Evolutionary conservation across 257 asterid species (phyloP), one percentile per base, ranked within the genome.

Genomic region (Solanum tarapatanum): DNA sequence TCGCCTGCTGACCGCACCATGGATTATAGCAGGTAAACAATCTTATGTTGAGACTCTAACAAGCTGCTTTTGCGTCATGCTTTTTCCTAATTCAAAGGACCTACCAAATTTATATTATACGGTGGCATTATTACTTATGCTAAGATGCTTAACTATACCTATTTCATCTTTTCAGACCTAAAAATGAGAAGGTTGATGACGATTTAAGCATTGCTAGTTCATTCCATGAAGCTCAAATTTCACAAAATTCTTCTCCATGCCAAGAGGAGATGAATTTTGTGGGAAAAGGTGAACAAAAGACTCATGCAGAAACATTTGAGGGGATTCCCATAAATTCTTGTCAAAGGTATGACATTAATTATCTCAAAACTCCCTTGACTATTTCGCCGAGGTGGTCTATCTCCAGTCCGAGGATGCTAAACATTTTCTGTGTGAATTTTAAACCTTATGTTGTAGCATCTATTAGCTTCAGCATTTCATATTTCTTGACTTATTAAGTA

Each of bases 151-250:
- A 60, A 89, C 79, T 83, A 70, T 86, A 79, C 51, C 66, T 80
- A 70, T 58, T 85, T 26, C 85, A 87, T 36, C 41, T 85, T 87
- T 90, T 43, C 89, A 97, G 99, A 88, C 85, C 86, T 80, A 94
- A 88, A 89, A 86, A 88, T 87, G 98, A 92, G 88, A 93, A 91
- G 87, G 84, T 91, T 11, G 94, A 90, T 91, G 98, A 94, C 28
- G 93, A 93, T 89, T 89, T 35, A 58, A 90, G 93, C 88, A 64
- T 88, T 84, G 45, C 91, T 84, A 90, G 93, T 85, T 89, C 89
- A 82, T 73, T 82, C 19, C 87, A 70, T 35, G 97, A 93, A 79
- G 92, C 89, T 70, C 87, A 87, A 86, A 88, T 87, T 28, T 79
- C 88, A 14, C 85, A 79, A 28, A 84, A 74, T n/a, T 80, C 87